Percentiles rank a stretch among this genome's conserved stretches.
Evolutionary conservation across 257 asterid genomes (phyloP).

Genomic region (Lycium ferocissimum): DNA sequence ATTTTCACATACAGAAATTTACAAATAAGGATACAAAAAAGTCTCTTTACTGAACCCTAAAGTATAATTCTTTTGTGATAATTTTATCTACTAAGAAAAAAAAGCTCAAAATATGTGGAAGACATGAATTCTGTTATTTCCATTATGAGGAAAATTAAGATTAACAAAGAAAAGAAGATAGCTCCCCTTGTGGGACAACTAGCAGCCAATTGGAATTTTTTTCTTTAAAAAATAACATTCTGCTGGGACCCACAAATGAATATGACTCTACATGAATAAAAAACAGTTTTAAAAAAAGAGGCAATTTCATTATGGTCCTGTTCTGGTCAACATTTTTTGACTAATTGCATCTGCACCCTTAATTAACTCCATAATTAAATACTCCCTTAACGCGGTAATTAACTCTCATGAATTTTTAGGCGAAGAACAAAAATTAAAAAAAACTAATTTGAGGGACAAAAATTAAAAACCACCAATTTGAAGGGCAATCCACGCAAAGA

Average conservation of each 20-base stretch:
- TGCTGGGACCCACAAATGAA: background rate
- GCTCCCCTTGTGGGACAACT: background rate
- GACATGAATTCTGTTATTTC: background rate
- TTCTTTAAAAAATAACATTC: background rate
- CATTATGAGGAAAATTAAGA: slow-evolving; percentile 21
- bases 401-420: too few species aligned
- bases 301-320: background rate
- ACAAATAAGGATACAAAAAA: too few species aligned
- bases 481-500: too few species aligned
- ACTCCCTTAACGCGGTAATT: background rate
- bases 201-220: background rate
- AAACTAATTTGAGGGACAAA: too few species aligned
- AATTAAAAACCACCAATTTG: too few species aligned
- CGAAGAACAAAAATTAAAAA: too few species aligned
- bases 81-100: too few species aligned
- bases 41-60: background rate
- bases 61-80: background rate
- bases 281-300: background rate
- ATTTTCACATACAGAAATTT: too few species aligned
- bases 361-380: slow-evolving; percentile 8
- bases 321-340: slow-evolving; percentile 26
- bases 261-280: slow-evolving; percentile 17
- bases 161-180: background rate
- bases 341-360: slow-evolving; percentile 7
- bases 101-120: background rate